Percentiles rank a stretch among this genome's conserved stretches.
Conservation (phyloP, 1,284 basidiomycete genomes). For the Fomitopsis schrenkii region DNA sequence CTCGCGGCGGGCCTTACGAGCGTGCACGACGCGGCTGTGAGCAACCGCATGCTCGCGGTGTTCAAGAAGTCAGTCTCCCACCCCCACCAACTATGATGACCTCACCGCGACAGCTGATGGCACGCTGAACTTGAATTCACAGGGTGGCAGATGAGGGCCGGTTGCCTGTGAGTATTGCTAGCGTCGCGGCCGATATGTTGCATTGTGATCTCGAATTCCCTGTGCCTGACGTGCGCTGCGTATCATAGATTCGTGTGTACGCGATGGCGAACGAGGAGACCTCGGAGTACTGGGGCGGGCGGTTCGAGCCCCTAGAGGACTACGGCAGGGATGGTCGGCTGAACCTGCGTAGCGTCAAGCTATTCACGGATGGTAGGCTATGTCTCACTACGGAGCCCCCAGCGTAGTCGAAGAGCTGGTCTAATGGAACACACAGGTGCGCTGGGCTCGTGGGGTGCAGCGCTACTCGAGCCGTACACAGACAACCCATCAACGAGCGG, state of each 20-base stretch:
- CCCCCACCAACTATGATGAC: neutral
- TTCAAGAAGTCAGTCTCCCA: constrained; percentile 50
- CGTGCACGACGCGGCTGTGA: constrained; percentile 76
- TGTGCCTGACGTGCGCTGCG: neutral
- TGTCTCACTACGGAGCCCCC: constrained; percentile 1
- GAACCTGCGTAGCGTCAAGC: constrained; percentile 76
- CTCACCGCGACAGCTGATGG: neutral
- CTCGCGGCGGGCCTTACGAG: constrained; percentile 74
- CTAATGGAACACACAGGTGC: constrained; percentile 49
- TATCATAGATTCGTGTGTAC: constrained; percentile 64
- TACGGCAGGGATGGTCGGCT: constrained; percentile 62
- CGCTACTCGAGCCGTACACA: constrained; percentile 80
- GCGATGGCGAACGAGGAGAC: constrained; percentile 66
- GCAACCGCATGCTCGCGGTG: constrained; percentile 54
- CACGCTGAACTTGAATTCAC: neutral
- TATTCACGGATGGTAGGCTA: constrained; percentile 68
- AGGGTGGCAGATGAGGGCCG: constrained; percentile 48
- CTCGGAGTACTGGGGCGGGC: constrained; percentile 61
- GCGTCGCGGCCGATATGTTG: neutral
- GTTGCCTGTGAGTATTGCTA: constrained; percentile 50
- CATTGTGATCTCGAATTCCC: neutral
- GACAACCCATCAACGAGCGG: constrained; percentile 73
- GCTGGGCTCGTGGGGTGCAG: constrained; percentile 89
- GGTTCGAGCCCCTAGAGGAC: constrained; percentile 57
- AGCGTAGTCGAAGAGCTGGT: neutral